Evolutionary conservation across 2,329 filamentous ascomycete species (phyloP), one percentile per base, ranked within the genome.

Genomic region (Didymella pinodella): DNA sequence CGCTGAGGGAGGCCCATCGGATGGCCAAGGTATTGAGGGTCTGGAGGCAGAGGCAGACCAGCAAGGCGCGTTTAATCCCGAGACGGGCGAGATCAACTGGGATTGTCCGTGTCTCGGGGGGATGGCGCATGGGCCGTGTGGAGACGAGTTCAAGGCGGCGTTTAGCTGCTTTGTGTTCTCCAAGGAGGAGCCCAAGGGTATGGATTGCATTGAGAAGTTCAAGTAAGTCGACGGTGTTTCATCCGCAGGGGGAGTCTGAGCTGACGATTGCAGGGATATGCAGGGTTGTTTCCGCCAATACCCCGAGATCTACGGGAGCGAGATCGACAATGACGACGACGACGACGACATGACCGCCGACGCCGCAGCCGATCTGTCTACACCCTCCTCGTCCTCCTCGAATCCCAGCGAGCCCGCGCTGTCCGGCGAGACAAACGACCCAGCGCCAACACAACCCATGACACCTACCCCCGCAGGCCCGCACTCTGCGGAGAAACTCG

Each of bases 81-180:
- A 98, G 82, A 99, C 95, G 10, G 95, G 95, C 68, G 95, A 99
- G 85, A 99, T 99, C 81, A 99, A 99, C 84, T 99, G 95, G 95
- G 95, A 98, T 77, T 99, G 95, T 79, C 95, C 95, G 16, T 99
- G 95, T 77, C 82, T 99, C 32, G 95, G 95, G 48, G 95, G 95
- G 52, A 99, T 99, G 95, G 95, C 95, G 7, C 82, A 97, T 74
- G 95, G 95, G 0, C 95, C 95, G 53, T 99, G 95, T 76, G 95
- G 95, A 47, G 92, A 96, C 76, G 89, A 98, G 73, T 99, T 99
- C 85, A 93, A 90, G 82, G 88, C 89, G 25, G 95, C 95, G 0
- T 99, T 99, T 73, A 97, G 93, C 85, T 99, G 95, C 82, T 99
- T 99, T 73, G 93, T 99, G n/a, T 95, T 89, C 81, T 96, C 92